Evolutionary conservation across 345 rosid genomes (phyloP).

Genomic region (Brassica juncea): DNA sequence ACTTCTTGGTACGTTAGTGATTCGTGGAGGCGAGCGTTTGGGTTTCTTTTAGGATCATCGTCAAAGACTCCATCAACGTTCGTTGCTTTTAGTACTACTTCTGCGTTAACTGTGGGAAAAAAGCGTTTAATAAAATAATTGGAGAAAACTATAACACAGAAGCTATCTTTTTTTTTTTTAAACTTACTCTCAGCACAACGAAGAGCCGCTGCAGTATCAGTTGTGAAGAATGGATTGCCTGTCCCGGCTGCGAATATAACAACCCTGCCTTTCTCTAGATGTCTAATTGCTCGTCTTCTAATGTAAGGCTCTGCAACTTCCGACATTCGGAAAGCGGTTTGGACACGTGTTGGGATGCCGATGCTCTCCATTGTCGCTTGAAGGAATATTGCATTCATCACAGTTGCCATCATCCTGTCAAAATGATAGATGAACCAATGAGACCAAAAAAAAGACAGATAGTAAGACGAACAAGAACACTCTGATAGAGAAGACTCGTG

Average conservation of each 20-base stretch:
- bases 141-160: neutral
- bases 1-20: conserved; percentile 81
- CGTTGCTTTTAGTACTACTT: conserved; percentile 90
- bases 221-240: conserved; percentile 59
- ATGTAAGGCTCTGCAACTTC: conserved; percentile 98
- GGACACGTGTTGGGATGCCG: conserved; percentile 92
- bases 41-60: conserved; percentile 84
- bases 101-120: conserved; percentile 71
- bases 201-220: conserved; percentile 84
- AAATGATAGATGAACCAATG: neutral
- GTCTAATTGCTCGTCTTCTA: conserved; percentile 49
- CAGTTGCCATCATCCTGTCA: neutral
- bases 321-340: conserved; percentile 94
- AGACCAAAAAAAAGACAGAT: neutral
- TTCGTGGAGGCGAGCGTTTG: conserved; percentile 78
- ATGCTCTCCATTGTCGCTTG: conserved; percentile 97
- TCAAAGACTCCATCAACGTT: conserved; percentile 93
- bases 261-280: conserved; percentile 94
- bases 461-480: neutral
- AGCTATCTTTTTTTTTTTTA: neutral
- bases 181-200: conserved; percentile 95
- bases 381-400: conserved; percentile 68
- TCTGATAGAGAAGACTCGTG: neutral
- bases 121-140: neutral
- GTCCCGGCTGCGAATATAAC: conserved; percentile 97